phyloP scores from a whole-genome alignment of 1,284 basidiomycete species.

The Veloboletus limbatus region DNA sequence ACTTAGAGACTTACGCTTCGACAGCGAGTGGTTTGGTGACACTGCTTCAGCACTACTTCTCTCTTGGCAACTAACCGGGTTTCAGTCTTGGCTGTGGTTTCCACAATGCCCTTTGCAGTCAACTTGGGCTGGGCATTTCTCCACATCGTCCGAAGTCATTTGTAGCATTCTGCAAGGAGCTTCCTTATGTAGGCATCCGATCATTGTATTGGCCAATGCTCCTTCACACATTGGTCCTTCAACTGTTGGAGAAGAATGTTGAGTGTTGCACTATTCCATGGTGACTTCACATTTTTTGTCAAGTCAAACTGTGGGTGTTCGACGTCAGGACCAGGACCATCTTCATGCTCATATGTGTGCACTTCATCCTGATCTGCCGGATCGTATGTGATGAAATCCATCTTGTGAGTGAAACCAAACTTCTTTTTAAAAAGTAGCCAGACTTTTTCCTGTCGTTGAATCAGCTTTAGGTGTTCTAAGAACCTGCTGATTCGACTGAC shows the following conservation, averaged over 20 bases:
- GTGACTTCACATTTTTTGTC: background rate
- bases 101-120: background rate
- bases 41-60: background rate
- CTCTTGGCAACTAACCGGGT: background rate
- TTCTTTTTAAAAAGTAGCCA: background rate
- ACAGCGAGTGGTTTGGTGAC: background rate
- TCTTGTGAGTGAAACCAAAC: constrained; percentile 1
- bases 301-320: background rate
- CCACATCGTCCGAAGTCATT: background rate
- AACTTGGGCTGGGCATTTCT: background rate
- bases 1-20: background rate
- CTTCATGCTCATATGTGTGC: background rate
- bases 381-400: background rate
- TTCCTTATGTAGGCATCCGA: background rate
- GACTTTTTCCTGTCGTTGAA: constrained; percentile 1
- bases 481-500: too few relatives aligned
- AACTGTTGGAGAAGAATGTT: background rate
- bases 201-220: background rate
- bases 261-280: background rate
- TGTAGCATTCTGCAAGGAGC: background rate
- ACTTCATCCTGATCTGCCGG: background rate
- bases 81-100: background rate
- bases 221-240: background rate
- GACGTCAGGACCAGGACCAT: background rate
- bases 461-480: background rate